A percentile compares a stretch with the other conserved stretches of the same genome.
phyloP scores from a whole-genome alignment of 2,329 filamentous ascomycete species.

The Cyclaneusma minus region DNA sequence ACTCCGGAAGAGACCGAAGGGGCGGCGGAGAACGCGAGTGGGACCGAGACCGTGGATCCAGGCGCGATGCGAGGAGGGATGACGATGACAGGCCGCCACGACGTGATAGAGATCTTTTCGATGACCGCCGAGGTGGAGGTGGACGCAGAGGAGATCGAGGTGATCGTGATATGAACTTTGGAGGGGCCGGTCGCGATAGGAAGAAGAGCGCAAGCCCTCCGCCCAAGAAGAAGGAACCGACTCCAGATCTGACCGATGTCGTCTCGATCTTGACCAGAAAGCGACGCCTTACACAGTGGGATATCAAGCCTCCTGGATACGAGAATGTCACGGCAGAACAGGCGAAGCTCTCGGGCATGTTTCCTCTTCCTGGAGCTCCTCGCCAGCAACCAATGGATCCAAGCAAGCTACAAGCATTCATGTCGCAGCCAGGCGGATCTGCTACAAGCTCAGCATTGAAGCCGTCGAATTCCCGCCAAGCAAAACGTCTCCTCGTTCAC shows the following conservation, averaged over 20 bases:
- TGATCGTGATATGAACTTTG: slow-evolving; percentile 23
- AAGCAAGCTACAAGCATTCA: slow-evolving; percentile 83
- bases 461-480: slow-evolving; percentile 83
- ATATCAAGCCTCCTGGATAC: slow-evolving; percentile 96
- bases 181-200: slow-evolving; percentile 30
- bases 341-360: slow-evolving; percentile 98
- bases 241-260: slow-evolving; percentile 81
- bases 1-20: slow-evolving; percentile 51
- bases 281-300: slow-evolving; percentile 94
- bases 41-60: slow-evolving; percentile 53
- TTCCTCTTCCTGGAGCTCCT: slow-evolving; percentile 88
- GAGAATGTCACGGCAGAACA: slow-evolving; percentile 97
- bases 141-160: slow-evolving; percentile 24
- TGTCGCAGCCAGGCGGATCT: slow-evolving; percentile 69
- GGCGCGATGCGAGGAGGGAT: slow-evolving; percentile 46
- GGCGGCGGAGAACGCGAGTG: slow-evolving; percentile 57
- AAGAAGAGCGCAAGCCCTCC: slow-evolving; percentile 61
- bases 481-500: slow-evolving; percentile 79
- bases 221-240: slow-evolving; percentile 84
- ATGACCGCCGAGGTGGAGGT: slow-evolving; percentile 37
- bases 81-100: slow-evolving; percentile 44
- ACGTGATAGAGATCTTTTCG: slow-evolving; percentile 45
- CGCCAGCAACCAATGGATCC: slow-evolving; percentile 93
- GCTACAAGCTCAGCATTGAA: slow-evolving; percentile 62
- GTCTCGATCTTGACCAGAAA: slow-evolving; percentile 73